Base-by-base conservation (phyloP, 1,284 basidiomycete genomes). In the Trametes sp. region DNA sequence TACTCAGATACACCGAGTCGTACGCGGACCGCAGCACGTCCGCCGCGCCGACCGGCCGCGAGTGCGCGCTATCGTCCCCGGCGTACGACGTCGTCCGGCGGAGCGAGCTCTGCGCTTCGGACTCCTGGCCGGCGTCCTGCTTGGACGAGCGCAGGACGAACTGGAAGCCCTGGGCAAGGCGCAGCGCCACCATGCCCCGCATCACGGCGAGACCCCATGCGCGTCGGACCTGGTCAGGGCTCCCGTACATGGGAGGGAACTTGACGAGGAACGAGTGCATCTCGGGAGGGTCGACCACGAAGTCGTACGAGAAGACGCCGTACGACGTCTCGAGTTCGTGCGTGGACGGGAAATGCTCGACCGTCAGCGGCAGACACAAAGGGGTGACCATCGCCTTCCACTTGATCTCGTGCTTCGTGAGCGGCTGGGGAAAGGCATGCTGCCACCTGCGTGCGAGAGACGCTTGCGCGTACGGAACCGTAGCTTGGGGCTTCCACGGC, bases 141-240 rank as follows among this genome's bases (percentile, higher is more conserved):
- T 72, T 65, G 5, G 70, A 61, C 56, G 85, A 77, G 65, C 80
- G 78, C 31, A 91, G 81, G 46, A 98, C 90, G 72, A 98, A 95
- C 75, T 99, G 97, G 76, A 98, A 99, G n/a, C 97, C 96, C 75
- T 98, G 96, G 8, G 92, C 88, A 9, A 99, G 83, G 16, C 97
- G 84, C 58, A 98, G 90, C 4, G 93, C 95, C 1, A 94, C 92
- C 93, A 98, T 97, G 54, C 95, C 95, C 33, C 92, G 86, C 90
- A 98, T 93, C 28, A 98, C 92, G 0, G 88, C 89, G 45, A 96
- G 79, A 0, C 95, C 94, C 84, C 88, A 90, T 62, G 88, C 80
- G 64, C 84, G 81, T 14, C 89, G 83, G 41, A 84, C 73, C n/a
- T 89, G 82, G 60, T 89, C 88, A 11, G 81, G 68, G 66, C 72